Conservation (phyloP, 1,139 yeast genomes). For the Yamadazyma blattariae region DNA sequence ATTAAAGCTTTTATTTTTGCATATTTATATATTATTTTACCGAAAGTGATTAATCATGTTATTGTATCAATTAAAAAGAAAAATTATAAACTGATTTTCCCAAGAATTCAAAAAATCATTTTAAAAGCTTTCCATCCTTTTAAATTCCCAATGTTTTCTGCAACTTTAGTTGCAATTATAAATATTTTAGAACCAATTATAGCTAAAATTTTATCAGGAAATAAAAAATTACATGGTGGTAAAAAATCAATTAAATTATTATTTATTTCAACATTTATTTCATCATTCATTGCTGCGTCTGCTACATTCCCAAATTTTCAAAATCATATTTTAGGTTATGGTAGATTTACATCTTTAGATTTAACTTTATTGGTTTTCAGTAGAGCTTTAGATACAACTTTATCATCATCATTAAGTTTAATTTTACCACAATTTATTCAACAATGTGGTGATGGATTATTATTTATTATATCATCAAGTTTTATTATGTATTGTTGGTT, state of each 20-base stretch:
- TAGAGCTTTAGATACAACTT: conserved; percentile 35
- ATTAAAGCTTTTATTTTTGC: conserved; percentile 32
- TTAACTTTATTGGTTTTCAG: conserved; percentile 33
- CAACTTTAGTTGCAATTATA: conserved; percentile 26
- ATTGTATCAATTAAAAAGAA: conserved; percentile 18
- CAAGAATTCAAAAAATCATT: conserved; percentile 16
- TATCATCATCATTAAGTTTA: conserved; percentile 22
- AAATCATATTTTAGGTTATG: conserved; percentile 26
- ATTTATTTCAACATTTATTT: conserved; percentile 28
- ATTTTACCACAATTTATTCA: conserved; percentile 16
- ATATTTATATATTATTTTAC: conserved; percentile 32
- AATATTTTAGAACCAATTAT: conserved; percentile 34
- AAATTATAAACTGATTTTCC: conserved; percentile 14
- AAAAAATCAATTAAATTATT: conserved; percentile 18
- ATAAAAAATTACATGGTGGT: conserved; percentile 2
- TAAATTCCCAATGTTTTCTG: conserved; percentile 32
- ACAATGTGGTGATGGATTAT: conserved; percentile 26
- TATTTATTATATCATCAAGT: conserved; percentile 27
- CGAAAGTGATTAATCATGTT: conserved; percentile 23
- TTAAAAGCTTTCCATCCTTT: conserved; percentile 25
- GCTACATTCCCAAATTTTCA: conserved; percentile 29
- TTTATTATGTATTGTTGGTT: conserved; percentile 39
- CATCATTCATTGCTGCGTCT: conserved; percentile 28
- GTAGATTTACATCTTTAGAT: conserved; percentile 31
- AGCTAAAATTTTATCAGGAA: conserved; percentile 3